These are phyloP conservation scores for Sclerotiophoma versabilis DNA, from an alignment of 2,329 filamentous ascomycete genomes.

Conservation along the genomic window DNA sequence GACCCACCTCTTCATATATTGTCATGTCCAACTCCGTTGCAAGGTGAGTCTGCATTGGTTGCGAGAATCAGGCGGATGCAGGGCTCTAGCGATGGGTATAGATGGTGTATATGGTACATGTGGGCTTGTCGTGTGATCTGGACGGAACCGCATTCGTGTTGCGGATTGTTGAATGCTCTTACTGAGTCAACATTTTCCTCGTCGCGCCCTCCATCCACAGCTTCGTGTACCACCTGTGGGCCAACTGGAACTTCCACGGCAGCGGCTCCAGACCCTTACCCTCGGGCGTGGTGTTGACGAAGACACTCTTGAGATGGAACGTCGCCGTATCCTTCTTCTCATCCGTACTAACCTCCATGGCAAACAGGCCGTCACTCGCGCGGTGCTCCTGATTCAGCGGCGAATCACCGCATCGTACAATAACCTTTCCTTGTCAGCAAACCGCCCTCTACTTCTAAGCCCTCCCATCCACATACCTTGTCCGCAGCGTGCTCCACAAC, in stretches of 20 bases:
- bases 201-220: constrained; percentile 53
- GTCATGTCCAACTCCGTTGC: neutral
- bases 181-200: constrained; percentile 40
- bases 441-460: neutral
- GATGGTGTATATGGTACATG: constrained; percentile 3
- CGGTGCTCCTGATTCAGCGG: constrained; percentile 40
- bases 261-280: constrained; percentile 38
- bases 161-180: neutral
- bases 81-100: neutral
- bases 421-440: constrained; percentile 37
- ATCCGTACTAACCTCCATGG: constrained; percentile 50
- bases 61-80: neutral
- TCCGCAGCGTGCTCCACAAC: constrained; percentile 46
- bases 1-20: neutral
- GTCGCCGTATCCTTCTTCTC: constrained; percentile 45
- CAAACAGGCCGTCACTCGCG: constrained; percentile 47
- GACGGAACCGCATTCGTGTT: neutral
- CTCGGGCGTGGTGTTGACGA: constrained; percentile 49
- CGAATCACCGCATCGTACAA: constrained; percentile 49
- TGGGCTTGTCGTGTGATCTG: neutral
- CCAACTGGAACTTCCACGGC: constrained; percentile 40
- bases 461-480: constrained; percentile 37
- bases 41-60: too few species aligned
- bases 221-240: constrained; percentile 49
- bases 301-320: constrained; percentile 51